Evolutionary conservation across 495 filamentous ascomycete species (phyloP), one percentile per base, ranked within the genome.

Genomic region (Aspergillus heteromorphus): DNA sequence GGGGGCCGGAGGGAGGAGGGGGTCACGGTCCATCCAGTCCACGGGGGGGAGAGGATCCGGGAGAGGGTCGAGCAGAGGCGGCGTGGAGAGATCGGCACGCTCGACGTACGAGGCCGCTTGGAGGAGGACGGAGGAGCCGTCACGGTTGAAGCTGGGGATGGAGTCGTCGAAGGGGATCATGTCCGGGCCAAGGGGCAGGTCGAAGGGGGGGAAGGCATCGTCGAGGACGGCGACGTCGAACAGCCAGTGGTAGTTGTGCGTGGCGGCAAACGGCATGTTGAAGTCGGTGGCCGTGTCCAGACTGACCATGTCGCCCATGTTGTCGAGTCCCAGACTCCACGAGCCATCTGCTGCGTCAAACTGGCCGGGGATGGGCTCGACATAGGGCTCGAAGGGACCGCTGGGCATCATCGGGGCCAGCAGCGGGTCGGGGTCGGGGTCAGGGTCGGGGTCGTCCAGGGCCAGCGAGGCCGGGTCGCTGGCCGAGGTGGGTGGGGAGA

Each of bases 211-310:
- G 55, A 70, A 69, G 34, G 72, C 72, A 57, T 72, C 61, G 57
- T 73, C 61, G 23, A 71, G 61, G 17, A 65, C 65, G 21, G 63
- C 54, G 38, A 74, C 69, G 50, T 76, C 74, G 63, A 83, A 83
- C 16, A 82, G 55, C 79, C 80, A 83, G 54, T 79, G 78, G 56
- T 81, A 82, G 51, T 82, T 79, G 49, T 67, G 69, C 36, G 76
- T 73, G 5, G 79, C 78, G 5, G 78, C 81, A 58, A 81, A 84
- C 2, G 79, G 79, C 54, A 78, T 76, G 49, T 81, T 79, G 54
- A 83, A 83, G 14, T 77, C 79, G 53, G 69, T 79, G 11, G 76
- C 73, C 74, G 17, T 73, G 27, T 73, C 68, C 49, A 66, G 55
- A 16, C 54, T 62, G 52, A 70, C 65, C 17, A 59, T 56, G 49